A percentile compares a stretch with the other conserved stretches of the same genome.
Conservation (phyloP, 2,329 filamentous ascomycete genomes). For the Aspergillus candidus region DNA sequence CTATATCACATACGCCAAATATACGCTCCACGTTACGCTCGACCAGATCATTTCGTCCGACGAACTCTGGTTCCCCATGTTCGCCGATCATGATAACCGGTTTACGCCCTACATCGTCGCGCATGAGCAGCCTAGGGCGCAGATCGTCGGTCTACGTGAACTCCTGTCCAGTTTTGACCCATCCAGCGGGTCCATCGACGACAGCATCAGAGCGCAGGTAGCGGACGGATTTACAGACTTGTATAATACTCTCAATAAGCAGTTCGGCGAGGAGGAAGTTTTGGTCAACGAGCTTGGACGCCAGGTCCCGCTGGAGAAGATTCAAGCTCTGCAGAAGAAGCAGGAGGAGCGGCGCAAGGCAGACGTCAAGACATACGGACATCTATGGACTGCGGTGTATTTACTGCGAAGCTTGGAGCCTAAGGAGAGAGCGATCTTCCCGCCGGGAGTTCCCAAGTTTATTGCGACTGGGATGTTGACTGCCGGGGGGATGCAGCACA, state of each 20-base stretch:
- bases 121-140: too few relatives aligned
- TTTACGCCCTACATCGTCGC: background rate
- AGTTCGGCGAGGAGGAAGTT: background rate
- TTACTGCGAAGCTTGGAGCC: background rate
- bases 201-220: background rate
- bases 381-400: slow-evolving; percentile 3
- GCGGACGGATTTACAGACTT: background rate
- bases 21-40: slow-evolving; percentile 2
- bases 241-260: background rate
- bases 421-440: slow-evolving; percentile 2
- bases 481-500: slow-evolving; percentile 3
- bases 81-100: background rate
- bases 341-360: background rate
- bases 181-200: too few relatives aligned
- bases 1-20: slow-evolving; percentile 2
- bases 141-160: too few relatives aligned
- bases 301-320: background rate
- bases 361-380: slow-evolving; percentile 1
- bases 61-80: slow-evolving; percentile 2
- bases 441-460: slow-evolving; percentile 2
- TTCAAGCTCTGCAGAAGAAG: background rate
- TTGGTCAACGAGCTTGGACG: background rate
- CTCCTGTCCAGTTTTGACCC: too few relatives aligned
- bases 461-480: slow-evolving; percentile 3
- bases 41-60: slow-evolving; percentile 3